Conservation (phyloP, 1,284 basidiomycete species). For the Rhizoctonia solani region DNA sequence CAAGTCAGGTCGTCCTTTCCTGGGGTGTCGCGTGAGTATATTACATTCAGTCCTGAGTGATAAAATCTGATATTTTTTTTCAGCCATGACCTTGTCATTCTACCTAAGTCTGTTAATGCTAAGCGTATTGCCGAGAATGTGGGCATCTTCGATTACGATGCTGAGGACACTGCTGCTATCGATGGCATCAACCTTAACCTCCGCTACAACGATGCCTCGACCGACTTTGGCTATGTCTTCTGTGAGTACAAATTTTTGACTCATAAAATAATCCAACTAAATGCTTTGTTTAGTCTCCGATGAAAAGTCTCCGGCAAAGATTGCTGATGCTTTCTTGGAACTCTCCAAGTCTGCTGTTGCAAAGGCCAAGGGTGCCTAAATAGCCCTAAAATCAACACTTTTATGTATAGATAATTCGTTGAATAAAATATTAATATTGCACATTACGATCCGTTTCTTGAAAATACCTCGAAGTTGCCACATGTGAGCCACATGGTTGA, state of each 20-base stretch:
- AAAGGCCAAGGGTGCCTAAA: constrained; percentile 20
- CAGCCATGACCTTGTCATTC: constrained; percentile 27
- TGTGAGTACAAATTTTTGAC: constrained; percentile 2
- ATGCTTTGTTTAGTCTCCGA: constrained; percentile 15
- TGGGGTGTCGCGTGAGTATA: constrained; percentile 49
- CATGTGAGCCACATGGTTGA: neutral
- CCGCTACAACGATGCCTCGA: constrained; percentile 30
- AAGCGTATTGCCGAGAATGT: constrained; percentile 28
- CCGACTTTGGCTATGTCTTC: constrained; percentile 33
- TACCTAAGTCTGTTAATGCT: constrained; percentile 31
- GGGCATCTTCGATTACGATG: constrained; percentile 19
- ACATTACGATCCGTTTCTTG: too few relatives aligned
- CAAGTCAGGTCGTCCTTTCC: constrained; percentile 48
- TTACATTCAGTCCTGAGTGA: neutral
- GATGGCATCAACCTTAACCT: constrained; percentile 25
- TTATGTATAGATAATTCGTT: neutral
- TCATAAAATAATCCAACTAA: neutral
- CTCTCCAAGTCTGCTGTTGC: constrained; percentile 15
- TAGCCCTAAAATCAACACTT: too few relatives aligned
- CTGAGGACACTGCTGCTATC: constrained; percentile 7
- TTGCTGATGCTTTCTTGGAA: constrained; percentile 16
- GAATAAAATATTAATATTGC: neutral
- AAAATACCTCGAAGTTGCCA: too few relatives aligned
- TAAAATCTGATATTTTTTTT: neutral
- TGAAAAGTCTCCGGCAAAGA: constrained; percentile 26